These are phyloP conservation scores for Hamamelis virginiana DNA, from an alignment of 164 flowering plant species.

Conservation along the genomic window DNA sequence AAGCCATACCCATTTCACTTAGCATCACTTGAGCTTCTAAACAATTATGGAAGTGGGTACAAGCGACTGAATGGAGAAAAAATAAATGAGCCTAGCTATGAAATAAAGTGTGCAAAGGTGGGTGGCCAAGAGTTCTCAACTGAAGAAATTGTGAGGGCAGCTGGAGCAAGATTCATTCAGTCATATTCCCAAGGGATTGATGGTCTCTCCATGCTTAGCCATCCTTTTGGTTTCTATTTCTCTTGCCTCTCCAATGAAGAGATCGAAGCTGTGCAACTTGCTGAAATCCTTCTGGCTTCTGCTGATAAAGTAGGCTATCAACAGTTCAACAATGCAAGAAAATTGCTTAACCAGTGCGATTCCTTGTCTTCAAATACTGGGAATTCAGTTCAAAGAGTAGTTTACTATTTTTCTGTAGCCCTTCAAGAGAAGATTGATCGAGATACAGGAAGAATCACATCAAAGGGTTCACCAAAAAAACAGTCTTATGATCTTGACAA, in stretches of 20 bases:
- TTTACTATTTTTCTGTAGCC: conserved; percentile 49
- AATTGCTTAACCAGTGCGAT: conserved; percentile 37
- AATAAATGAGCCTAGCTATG: conserved; percentile 6
- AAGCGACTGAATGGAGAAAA: conserved; percentile 23
- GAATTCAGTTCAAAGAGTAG: conserved; percentile 49
- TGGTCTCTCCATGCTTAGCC: conserved; percentile 16
- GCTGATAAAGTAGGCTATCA: conserved; percentile 54
- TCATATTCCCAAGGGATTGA: conserved; percentile 11
- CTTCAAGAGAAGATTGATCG: conserved; percentile 48
- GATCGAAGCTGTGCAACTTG: conserved; percentile 41
- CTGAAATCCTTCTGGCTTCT: conserved; percentile 42
- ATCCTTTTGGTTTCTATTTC: conserved; percentile 30
- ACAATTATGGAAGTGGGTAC: conserved; percentile 23
- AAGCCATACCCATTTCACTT: conserved; percentile 11
- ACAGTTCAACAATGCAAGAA: conserved; percentile 44
- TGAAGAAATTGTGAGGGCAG: conserved; percentile 44
- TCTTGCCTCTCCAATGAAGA: conserved; percentile 37
- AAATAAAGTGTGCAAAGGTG: background rate
- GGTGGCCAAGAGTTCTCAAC: conserved; percentile 26
- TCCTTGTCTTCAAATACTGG: conserved; percentile 35
- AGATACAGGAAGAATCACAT: conserved; percentile 35
- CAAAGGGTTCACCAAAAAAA: conserved; percentile 11
- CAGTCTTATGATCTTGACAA: conserved; percentile 19
- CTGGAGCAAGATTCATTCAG: conserved; percentile 44
- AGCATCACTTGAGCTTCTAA: conserved; percentile 36